Evolutionary conservation across 139 green algal species (phyloP).

Genomic region (Ettlia oleoabundans): DNA sequence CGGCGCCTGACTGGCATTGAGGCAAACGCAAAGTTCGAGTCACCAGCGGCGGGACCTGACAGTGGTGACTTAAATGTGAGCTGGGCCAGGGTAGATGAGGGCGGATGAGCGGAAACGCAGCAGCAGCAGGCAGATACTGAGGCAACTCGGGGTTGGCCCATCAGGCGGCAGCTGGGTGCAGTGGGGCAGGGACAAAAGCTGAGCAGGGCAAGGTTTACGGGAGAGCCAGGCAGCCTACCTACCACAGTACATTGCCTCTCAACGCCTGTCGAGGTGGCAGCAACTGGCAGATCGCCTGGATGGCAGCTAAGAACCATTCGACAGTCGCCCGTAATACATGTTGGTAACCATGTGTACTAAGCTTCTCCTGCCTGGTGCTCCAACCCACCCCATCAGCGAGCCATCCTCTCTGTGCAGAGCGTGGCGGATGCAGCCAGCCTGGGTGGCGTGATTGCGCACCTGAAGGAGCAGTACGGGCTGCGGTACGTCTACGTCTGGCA

Average conservation of each 20-base stretch:
- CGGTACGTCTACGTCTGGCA: slow-evolving; percentile 90
- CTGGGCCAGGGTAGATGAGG: not conserved
- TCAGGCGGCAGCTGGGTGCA: too few relatives aligned
- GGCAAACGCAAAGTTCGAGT: slow-evolving; percentile 87
- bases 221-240: too few relatives aligned
- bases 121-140: not conserved
- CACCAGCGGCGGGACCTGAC: slow-evolving; percentile 32
- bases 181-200: too few relatives aligned
- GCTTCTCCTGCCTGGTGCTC: too few relatives aligned
- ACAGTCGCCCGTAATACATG: too few relatives aligned
- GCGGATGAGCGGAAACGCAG: not conserved
- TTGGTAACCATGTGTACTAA: not conserved
- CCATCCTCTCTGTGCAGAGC: not conserved
- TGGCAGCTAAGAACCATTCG: too few relatives aligned
- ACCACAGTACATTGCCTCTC: too few relatives aligned
- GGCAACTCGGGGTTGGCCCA: too few relatives aligned
- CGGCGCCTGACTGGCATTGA: slow-evolving; percentile 69
- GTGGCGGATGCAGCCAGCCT: slow-evolving; percentile 50
- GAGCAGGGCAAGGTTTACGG: too few relatives aligned
- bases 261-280: too few relatives aligned
- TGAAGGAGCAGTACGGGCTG: slow-evolving; percentile 62
- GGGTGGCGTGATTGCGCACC: slow-evolving; percentile 59
- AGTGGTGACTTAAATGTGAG: slow-evolving; percentile 7
- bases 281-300: too few relatives aligned
- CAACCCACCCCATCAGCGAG: too few relatives aligned